A percentile compares a stretch with the other conserved stretches of the same genome.
Conservation (phyloP, 2,329 filamentous ascomycete species). For the Sporothrix schenckii region DNA sequence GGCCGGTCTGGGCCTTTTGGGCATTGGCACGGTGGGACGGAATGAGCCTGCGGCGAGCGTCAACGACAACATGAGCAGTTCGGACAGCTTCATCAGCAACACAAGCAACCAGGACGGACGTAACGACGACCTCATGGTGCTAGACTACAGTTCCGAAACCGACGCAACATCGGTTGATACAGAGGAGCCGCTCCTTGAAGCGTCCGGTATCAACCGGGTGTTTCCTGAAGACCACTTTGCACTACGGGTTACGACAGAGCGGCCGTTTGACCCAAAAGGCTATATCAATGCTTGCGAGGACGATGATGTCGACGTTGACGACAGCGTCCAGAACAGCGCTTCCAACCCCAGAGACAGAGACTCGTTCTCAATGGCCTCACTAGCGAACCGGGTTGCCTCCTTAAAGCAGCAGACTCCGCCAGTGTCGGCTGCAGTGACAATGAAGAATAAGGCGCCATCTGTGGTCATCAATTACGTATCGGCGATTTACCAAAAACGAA, state of each 20-base stretch:
- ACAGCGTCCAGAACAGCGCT: slow-evolving; percentile 28
- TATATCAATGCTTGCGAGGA: not conserved
- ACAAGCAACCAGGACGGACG: not conserved
- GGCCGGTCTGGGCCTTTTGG: slow-evolving; percentile 22
- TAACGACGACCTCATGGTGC: slow-evolving; percentile 39
- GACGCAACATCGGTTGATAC: slow-evolving; percentile 36
- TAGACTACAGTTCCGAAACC: slow-evolving; percentile 38
- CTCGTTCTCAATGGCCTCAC: slow-evolving; percentile 43
- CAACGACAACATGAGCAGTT: slow-evolving; percentile 28
- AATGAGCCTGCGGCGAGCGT: slow-evolving; percentile 37
- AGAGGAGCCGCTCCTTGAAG: slow-evolving; percentile 58
- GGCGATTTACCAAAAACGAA: slow-evolving; percentile 48
- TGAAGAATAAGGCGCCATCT: not conserved
- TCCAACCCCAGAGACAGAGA: slow-evolving; percentile 7
- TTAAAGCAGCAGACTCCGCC: slow-evolving; percentile 32
- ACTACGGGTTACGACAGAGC: slow-evolving; percentile 56
- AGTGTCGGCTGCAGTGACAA: slow-evolving; percentile 26
- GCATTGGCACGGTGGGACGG: slow-evolving; percentile 26
- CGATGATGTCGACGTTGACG: not conserved
- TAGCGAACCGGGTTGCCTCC: slow-evolving; percentile 49
- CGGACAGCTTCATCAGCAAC: slow-evolving; percentile 22
- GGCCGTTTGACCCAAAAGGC: slow-evolving; percentile 42
- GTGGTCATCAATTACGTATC: slow-evolving; percentile 54
- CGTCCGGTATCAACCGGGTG: slow-evolving; percentile 62
- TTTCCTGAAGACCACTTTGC: slow-evolving; percentile 67